Base-by-base conservation (phyloP, 2,329 filamentous ascomycete species). In the Escovopsis weberi region DNA sequence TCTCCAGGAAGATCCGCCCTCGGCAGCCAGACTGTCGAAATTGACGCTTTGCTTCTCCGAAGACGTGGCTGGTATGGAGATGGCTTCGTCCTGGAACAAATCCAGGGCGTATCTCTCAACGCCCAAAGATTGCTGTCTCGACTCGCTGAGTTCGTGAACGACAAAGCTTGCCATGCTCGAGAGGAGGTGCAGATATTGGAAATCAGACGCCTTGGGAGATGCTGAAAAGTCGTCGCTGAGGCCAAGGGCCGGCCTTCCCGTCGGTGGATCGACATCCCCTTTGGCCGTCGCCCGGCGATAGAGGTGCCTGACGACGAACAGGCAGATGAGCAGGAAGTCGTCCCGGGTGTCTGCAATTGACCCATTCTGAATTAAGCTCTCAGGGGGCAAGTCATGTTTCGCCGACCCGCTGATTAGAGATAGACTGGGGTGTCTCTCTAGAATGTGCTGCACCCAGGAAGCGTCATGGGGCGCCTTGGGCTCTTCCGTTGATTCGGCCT, bases 291-390 rank as follows among this genome's bases (percentile, higher is more conserved):
- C 60, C 15, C 59, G 58, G 7, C 60, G 59, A 47, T 70, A 72
- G 3, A 72, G 56, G 18, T 58, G 52, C 12, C 60, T 55, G 10
- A 61, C 55, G 9, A 65, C 46, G 15, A 60, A 60, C 2, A 69
- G 49, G 15, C 59, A 54, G 28, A 64, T 53, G 6, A 64, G 54
- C n/a, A 68, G 48, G 38, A 66, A 68, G 39, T 65, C 61, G 10
- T 51, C 52, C 33, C 54, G 53, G 9, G 59, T 42, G 39, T 62
- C 55, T 4, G 51, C 55, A 8, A 56, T 49, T 15, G 52, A 51
- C 4, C 32, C 45, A 30, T 26, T 36, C 26, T 38, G 42, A 11
- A 45, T 44, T 32, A 33, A 37, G 3, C 42, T 19, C 36, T 23
- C 28, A 11, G 42, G 38, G 9, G 28, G 7, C 11, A 38, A 45